These are phyloP conservation scores for Solanum piurae DNA, from an alignment of 257 asterid species.

Conservation along the genomic window DNA sequence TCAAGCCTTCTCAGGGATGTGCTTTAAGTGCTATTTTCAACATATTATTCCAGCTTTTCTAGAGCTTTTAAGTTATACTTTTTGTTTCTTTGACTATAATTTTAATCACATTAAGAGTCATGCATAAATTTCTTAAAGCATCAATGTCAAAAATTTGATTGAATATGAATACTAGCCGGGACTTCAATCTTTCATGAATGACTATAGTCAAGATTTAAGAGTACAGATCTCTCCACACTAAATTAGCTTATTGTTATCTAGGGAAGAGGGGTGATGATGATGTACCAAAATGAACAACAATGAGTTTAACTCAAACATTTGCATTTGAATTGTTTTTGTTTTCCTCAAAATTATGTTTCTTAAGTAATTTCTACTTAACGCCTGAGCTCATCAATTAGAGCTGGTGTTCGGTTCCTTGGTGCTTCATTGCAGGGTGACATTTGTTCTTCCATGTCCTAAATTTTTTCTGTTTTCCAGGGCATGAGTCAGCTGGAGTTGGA, in stretches of 20 bases:
- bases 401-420: neutral
- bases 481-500: slow-evolving; percentile 96
- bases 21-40: neutral
- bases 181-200: neutral
- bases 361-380: neutral
- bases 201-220: neutral
- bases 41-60: neutral
- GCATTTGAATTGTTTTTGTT: neutral
- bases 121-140: neutral
- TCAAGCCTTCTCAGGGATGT: neutral
- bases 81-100: neutral
- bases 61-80: neutral
- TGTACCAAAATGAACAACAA: neutral
- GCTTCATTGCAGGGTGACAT: neutral
- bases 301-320: neutral
- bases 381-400: neutral
- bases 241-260: neutral
- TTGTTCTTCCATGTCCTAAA: neutral
- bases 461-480: slow-evolving; percentile 39
- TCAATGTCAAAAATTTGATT: neutral
- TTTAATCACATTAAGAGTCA: neutral
- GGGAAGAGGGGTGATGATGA: neutral
- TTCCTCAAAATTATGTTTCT: neutral
- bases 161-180: neutral
- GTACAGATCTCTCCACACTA: neutral